These are phyloP conservation scores for Fusarium sublunatum DNA, from an alignment of 2,329 filamentous ascomycete species.

Conservation along the genomic window DNA sequence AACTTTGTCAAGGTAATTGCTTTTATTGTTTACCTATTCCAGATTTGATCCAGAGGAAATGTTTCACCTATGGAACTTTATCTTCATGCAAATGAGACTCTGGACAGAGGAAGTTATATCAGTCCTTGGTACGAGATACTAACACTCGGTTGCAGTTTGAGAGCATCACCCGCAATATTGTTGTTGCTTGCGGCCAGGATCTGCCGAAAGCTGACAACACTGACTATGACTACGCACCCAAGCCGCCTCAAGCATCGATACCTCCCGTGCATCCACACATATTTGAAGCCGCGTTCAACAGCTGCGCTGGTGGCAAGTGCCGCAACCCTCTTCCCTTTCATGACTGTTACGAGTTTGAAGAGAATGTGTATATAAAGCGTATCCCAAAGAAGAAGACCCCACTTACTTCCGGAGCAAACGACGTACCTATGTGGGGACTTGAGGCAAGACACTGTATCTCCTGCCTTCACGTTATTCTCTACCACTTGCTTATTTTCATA, in stretches of 20 bases:
- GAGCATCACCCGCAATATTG: conserved; percentile 6
- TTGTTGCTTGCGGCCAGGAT: conserved; percentile 11
- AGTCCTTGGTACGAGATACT: neutral
- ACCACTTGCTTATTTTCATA: conserved; percentile 16
- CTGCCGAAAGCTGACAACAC: conserved; percentile 3
- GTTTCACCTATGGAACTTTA: neutral
- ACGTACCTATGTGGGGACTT: conserved; percentile 9
- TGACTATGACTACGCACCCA: conserved; percentile 15
- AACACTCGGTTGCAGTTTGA: conserved; percentile 2
- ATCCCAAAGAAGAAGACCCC: conserved; percentile 18
- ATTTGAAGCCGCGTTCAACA: conserved; percentile 21
- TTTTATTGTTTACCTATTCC: neutral
- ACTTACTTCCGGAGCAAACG: neutral
- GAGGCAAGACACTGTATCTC: conserved; percentile 18
- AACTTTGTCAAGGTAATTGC: conserved; percentile 16
- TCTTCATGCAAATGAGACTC: neutral
- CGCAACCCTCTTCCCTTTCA: conserved; percentile 4
- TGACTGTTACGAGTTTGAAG: conserved; percentile 16
- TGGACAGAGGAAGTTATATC: neutral
- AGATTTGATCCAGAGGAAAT: neutral
- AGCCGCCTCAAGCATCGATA: conserved; percentile 14
- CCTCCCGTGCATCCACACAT: conserved; percentile 10
- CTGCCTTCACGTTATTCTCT: conserved; percentile 8
- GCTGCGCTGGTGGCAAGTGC: conserved; percentile 9
- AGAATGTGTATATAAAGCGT: conserved; percentile 15